Evolutionary conservation across 441 rosid species (phyloP).

Genomic region (Gossypium lobatum): DNA sequence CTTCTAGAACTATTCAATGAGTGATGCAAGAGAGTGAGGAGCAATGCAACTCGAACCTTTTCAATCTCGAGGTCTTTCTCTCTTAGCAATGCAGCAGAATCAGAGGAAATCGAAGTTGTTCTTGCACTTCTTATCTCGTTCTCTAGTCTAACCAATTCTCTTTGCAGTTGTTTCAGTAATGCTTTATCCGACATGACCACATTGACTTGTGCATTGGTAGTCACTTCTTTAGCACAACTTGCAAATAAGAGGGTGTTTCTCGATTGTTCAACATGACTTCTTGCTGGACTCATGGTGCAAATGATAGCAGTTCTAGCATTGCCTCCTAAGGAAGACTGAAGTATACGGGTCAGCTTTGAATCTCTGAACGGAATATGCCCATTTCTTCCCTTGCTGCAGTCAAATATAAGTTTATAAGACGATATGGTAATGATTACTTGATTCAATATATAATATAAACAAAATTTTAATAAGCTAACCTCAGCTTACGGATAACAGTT

Average conservation of each 20-base stretch:
- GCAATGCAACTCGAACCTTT: conserved; percentile 36
- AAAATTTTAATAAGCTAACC: conserved; percentile 34
- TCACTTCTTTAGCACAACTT: conserved; percentile 77
- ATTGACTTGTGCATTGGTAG: conserved; percentile 71
- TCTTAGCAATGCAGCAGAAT: conserved; percentile 38
- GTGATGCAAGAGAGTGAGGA: background rate
- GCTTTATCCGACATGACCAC: conserved; percentile 71
- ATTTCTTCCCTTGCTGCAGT: conserved; percentile 65
- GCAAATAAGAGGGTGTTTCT: conserved; percentile 79
- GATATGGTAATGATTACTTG: background rate
- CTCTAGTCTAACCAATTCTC: conserved; percentile 71
- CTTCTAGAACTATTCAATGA: background rate
- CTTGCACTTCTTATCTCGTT: conserved; percentile 44
- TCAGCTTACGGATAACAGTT: conserved; percentile 68
- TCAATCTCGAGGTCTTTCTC: conserved; percentile 63
- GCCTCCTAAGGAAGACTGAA: conserved; percentile 64
- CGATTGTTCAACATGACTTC: conserved; percentile 71
- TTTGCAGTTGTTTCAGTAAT: conserved; percentile 68
- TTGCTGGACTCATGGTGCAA: conserved; percentile 73
- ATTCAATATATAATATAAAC: background rate
- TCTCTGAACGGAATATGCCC: conserved; percentile 77
- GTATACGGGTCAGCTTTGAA: conserved; percentile 74
- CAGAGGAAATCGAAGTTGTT: conserved; percentile 29
- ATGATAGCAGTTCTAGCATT: conserved; percentile 73
- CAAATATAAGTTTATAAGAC: conserved; percentile 19